Base-by-base conservation (phyloP, 2,329 filamentous ascomycete species). In the Clonostachys sp. region DNA sequence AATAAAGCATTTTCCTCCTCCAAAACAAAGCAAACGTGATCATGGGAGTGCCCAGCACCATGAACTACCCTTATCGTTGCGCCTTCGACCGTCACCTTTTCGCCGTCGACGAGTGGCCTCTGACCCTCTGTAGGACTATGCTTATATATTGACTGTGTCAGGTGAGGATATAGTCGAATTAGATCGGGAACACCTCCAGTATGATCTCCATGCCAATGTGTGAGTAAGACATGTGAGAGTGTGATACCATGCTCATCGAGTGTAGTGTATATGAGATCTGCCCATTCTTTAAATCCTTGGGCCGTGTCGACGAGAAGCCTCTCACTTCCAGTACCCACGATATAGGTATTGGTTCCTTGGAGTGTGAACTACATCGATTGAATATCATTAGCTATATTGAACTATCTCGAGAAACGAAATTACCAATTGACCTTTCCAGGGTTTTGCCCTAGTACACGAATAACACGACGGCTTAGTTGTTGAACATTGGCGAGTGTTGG, bases 271-370 rank as follows among this genome's bases (percentile, higher is more conserved):
- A 36, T 36, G 34, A 36, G 34, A 10, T 36, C 34, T 10, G 34
- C 34, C 34, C 34, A 36, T 10, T 10, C 34, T 36, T 10, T 10
- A 10, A 71, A 75, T 38, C 86, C 87, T 61, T 88, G 79, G 35
- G 81, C 87, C 0, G 86, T 89, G 61, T 91, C 87, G 56, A 91
- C 79, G 12, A 91, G 71, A 45, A 91, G 66, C 2, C 87, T 75
- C 12, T 68, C 61, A 2, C 66, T 55, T 5, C 86, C 86, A 6
- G 74, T 78, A 34, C 87, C 87, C 48, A 91, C 61, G 36, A 91
- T 75, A 61, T 91, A 91, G n/a, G 87, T 91, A 61, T 91, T 91
- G 51, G 87, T 89, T 47, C 85, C 77, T 71, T 75, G 68, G n/a
- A 72, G 57, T 16, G 70, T 66, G 49, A 71, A 72, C 77, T 90